Conservation (phyloP, 2,329 filamentous ascomycete genomes). For the Aspergillus sp. region DNA sequence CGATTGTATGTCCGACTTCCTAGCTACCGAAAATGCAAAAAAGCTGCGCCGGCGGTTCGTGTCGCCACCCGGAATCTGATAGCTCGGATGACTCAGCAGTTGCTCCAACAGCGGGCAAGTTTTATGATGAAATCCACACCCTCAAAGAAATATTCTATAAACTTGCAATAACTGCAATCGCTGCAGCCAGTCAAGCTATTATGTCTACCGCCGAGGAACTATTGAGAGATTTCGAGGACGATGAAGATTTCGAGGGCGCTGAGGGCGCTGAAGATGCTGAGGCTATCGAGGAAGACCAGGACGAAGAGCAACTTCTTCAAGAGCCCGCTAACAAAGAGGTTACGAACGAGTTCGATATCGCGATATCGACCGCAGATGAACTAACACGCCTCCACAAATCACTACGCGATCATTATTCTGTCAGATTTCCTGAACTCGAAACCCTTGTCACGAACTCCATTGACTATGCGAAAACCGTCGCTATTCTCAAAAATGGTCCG, state of each 20-base stretch:
- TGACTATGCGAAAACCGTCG: conserved; percentile 92
- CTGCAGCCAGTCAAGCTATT: conserved; percentile 11
- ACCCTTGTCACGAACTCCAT: conserved; percentile 85
- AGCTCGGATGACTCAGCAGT: conserved; percentile 16
- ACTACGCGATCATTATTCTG: conserved; percentile 92
- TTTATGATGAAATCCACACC: conserved; percentile 5
- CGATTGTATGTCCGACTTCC: not conserved
- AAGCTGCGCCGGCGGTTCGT: conserved; percentile 18
- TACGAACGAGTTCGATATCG: conserved; percentile 80
- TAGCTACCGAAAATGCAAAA: conserved; percentile 12
- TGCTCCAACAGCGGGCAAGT: not conserved
- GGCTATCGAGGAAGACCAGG: conserved; percentile 58
- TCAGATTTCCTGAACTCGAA: conserved; percentile 90
- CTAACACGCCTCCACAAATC: conserved; percentile 94
- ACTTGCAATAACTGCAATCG: not conserved
- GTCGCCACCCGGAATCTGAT: conserved; percentile 11
- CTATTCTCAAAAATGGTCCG: conserved; percentile 88
- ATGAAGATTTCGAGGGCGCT: conserved; percentile 67
- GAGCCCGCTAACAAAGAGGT: conserved; percentile 66
- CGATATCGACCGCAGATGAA: conserved; percentile 90
- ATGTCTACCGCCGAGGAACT: conserved; percentile 96
- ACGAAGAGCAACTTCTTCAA: conserved; percentile 56
- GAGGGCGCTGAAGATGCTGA: conserved; percentile 66
- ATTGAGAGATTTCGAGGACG: conserved; percentile 76
- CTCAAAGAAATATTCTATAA: not conserved